phyloP scores from a whole-genome alignment of 768 basidiomycete species.

The Fistulinella prunicolor region DNA sequence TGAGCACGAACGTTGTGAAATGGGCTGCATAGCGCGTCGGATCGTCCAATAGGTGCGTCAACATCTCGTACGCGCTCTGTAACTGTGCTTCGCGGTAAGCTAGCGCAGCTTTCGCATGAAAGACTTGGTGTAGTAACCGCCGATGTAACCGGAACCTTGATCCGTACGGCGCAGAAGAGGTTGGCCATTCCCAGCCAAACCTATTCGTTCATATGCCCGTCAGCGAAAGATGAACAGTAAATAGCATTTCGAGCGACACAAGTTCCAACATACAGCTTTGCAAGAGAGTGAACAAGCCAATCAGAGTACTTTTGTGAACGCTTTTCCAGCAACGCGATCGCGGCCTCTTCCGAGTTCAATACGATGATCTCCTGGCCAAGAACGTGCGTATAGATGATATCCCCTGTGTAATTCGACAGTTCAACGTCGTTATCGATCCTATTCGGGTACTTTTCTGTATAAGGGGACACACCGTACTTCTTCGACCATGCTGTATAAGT shows the following conservation, averaged over 20 bases:
- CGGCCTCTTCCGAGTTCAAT: constrained; percentile 45
- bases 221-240: neutral
- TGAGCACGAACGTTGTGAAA: constrained; percentile 12
- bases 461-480: constrained; percentile 12
- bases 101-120: constrained; percentile 10
- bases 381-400: constrained; percentile 17
- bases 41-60: constrained; percentile 5
- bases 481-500: constrained; percentile 22
- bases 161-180: constrained; percentile 19
- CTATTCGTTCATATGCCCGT: constrained; percentile 2
- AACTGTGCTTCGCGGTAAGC: constrained; percentile 16
- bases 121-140: constrained; percentile 18
- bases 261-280: constrained; percentile 11
- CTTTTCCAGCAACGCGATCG: constrained; percentile 49
- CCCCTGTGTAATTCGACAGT: too few species aligned
- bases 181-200: constrained; percentile 19
- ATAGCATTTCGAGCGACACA: neutral
- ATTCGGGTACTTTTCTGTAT: neutral
- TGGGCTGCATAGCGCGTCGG: constrained; percentile 6
- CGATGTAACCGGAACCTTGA: constrained; percentile 22
- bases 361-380: constrained; percentile 48
- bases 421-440: too few species aligned
- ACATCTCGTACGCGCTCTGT: constrained; percentile 9
- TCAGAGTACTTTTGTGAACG: constrained; percentile 50
- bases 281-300: constrained; percentile 2